These are phyloP conservation scores for Kodamaea derodonti DNA, from an alignment of 1,139 yeast species.

Conservation along the genomic window DNA sequence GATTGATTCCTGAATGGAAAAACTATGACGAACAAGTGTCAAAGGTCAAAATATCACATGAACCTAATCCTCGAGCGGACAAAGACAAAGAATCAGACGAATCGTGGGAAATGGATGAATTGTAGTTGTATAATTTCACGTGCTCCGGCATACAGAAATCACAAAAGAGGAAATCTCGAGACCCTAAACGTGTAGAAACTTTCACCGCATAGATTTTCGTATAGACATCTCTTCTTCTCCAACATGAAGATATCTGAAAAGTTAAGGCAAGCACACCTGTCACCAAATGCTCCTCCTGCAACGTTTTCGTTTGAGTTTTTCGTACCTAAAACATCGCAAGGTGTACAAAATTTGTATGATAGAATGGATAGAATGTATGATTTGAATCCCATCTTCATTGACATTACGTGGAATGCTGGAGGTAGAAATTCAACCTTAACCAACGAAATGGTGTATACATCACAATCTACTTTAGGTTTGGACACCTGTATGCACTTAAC, in stretches of 20 bases:
- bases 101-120: no score
- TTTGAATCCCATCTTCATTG: constrained; percentile 85
- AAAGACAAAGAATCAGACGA: not conserved
- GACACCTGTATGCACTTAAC: constrained; percentile 99
- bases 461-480: constrained; percentile 88
- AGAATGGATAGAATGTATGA: constrained; percentile 98
- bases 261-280: constrained; percentile 43
- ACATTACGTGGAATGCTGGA: constrained; percentile 98
- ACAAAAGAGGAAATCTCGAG: not conserved
- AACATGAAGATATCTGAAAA: constrained; percentile 54
- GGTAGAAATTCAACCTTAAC: constrained; percentile 79
- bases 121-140: no score
- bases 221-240: not conserved
- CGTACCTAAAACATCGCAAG: constrained; percentile 97
- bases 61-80: constrained; percentile 2
- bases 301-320: constrained; percentile 95
- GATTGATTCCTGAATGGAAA: constrained; percentile 78
- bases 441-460: constrained; percentile 86
- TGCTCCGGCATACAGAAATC: no score
- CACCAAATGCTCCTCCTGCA: constrained; percentile 47
- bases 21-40: constrained; percentile 41
- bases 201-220: no score
- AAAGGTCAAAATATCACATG: constrained; percentile 1
- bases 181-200: not conserved
- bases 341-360: constrained; percentile 92